Evolutionary conservation across 768 basidiomycete species (phyloP), one percentile per base, ranked within the genome.

Genomic region (Cyathus striatus): DNA sequence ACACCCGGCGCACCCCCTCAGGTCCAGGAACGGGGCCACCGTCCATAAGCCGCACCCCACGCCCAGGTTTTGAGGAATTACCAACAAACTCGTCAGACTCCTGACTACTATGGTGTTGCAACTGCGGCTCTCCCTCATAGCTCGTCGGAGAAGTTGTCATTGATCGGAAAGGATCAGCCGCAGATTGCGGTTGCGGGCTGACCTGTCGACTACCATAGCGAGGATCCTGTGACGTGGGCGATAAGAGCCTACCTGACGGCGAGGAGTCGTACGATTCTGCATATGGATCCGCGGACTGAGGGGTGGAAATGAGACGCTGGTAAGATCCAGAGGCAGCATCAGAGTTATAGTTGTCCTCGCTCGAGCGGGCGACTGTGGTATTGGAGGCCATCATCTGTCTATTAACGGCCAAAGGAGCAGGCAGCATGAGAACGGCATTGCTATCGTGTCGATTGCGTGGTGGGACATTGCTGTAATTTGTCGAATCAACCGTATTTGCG

Each of bases 1-100:
- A 76, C 21, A 94, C 86, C 44, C 91, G 66, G 30, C 90, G 76
- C 21, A 92, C 91, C 41, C 86, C 84, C 14, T 86, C 82, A 6
- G 81, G 76, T 25, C 77, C 76, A 30, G 87, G 83, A 2, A 93
- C 86, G 27, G 90, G 90, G 12, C 94, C 94, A 53, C 78, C 67
- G 51, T 97, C 94, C 42, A 77, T 78, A 43, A 97, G 63, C 35
- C 83, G 83, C 38, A 96, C 74, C 18, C 93, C 90, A 9, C 87
- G 77, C 4, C 63, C 58, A 12, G 30, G 13, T 16, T 16, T 12
- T 32, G 30, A 12, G 3, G 30, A 12, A 24, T 52, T 45, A n/a
- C 53, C 51, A 33, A 53, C 43, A 23, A 37, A 20, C 5, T 37
- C 35, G 18, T 37, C 35, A 50, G 38, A 51, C 63, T 23, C 61